Conservation (phyloP, 2,329 filamentous ascomycete genomes). For the Phialocephala subalpina region DNA sequence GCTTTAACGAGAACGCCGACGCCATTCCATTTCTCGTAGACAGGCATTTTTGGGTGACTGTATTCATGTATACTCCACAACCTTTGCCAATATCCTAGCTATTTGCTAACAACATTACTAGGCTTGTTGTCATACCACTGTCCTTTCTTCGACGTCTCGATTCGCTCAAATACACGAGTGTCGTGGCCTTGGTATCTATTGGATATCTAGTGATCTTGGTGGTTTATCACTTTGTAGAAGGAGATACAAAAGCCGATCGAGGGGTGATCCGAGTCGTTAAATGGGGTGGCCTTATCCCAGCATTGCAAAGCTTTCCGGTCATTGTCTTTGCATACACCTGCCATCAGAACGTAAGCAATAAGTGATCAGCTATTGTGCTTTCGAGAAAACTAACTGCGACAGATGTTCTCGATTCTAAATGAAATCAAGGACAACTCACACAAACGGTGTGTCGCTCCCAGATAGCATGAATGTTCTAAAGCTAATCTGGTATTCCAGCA, state of each 20-base stretch:
- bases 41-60: constrained; percentile 96
- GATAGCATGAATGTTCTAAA: constrained; percentile 12
- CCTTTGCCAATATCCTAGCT: constrained; percentile 23
- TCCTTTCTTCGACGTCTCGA: constrained; percentile 92
- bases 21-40: constrained; percentile 81
- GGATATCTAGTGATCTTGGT: constrained; percentile 93
- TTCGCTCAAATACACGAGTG: constrained; percentile 95
- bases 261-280: constrained; percentile 78
- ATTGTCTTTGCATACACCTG: constrained; percentile 99
- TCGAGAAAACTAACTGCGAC: constrained; percentile 23
- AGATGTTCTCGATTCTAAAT: constrained; percentile 99
- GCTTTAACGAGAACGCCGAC: constrained; percentile 73
- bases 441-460: constrained; percentile 45
- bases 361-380: neutral
- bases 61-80: constrained; percentile 75
- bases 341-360: constrained; percentile 84
- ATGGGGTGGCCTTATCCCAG: constrained; percentile 81
- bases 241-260: constrained; percentile 77
- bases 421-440: constrained; percentile 90
- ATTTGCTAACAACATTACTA: constrained; percentile 42
- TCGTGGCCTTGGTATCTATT: constrained; percentile 91
- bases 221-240: constrained; percentile 85
- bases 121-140: constrained; percentile 90
- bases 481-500: constrained; percentile 52
- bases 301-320: constrained; percentile 87